Conservation (phyloP, 805 yeast species). For the Dipodascopsis uninucleata region DNA sequence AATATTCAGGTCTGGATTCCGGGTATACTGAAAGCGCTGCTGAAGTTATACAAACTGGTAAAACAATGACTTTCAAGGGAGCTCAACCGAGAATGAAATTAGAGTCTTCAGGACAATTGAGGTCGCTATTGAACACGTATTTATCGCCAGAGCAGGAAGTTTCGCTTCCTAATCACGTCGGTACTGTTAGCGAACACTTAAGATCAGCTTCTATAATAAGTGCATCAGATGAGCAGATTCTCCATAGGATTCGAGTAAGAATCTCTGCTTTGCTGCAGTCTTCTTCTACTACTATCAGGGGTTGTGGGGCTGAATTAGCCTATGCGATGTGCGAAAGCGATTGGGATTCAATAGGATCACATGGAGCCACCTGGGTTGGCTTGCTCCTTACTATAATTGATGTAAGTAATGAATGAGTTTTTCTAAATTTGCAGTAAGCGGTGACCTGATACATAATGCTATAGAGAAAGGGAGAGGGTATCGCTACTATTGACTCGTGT, state of each 20-base stretch:
- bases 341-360: conserved; percentile 24
- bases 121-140: conserved; percentile 11
- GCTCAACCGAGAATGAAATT: background rate
- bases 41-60: too few species aligned
- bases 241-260: conserved; percentile 23
- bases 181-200: conserved; percentile 8
- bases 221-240: conserved; percentile 9
- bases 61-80: too few species aligned
- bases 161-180: conserved; percentile 9
- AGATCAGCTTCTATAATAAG: conserved; percentile 10
- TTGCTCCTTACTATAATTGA: conserved; percentile 14
- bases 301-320: conserved; percentile 18
- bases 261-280: conserved; percentile 23
- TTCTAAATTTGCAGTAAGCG: background rate
- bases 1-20: too few species aligned
- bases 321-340: conserved; percentile 10
- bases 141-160: conserved; percentile 19
- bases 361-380: conserved; percentile 23
- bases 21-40: too few species aligned
- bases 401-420: conserved; percentile 1
- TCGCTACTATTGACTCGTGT: conserved; percentile 1
- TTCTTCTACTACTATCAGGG: background rate
- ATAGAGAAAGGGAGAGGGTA: background rate
- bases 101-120: conserved; percentile 6
- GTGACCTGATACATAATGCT: background rate